A percentile compares a stretch with the other conserved stretches of the same genome.
These are phyloP conservation scores for Collybia nuda DNA, from an alignment of 768 basidiomycete genomes.

Conservation along the genomic window DNA sequence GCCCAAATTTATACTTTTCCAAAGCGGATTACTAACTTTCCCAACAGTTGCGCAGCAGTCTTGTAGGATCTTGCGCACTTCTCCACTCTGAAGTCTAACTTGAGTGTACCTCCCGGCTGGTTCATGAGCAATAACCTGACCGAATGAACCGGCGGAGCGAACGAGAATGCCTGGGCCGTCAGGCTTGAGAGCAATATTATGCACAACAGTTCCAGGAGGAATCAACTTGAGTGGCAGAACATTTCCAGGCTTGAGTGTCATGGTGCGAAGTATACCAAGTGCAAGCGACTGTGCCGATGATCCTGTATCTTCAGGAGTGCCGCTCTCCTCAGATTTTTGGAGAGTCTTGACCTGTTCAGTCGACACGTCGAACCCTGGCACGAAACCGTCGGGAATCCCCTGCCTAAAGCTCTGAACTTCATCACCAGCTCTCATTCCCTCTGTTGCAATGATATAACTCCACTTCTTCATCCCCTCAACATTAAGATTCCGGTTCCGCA, in stretches of 20 bases:
- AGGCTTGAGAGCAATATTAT: conserved; percentile 78
- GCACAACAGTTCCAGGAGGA: conserved; percentile 88
- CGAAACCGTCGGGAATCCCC: conserved; percentile 77
- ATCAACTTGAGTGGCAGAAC: conserved; percentile 90
- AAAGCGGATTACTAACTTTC: conserved; percentile 86
- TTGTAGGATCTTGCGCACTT: conserved; percentile 82
- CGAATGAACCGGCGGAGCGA: conserved; percentile 87
- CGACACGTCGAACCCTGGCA: conserved; percentile 47
- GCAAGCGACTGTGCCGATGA: conserved; percentile 65
- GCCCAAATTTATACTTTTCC: conserved; percentile 81
- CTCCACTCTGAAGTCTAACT: conserved; percentile 88
- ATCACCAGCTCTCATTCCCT: conserved; percentile 87
- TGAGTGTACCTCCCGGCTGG: conserved; percentile 72
- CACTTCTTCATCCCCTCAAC: conserved; percentile 60
- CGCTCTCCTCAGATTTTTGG: conserved; percentile 11
- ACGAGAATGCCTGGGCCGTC: conserved; percentile 79
- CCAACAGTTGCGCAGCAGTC: conserved; percentile 90
- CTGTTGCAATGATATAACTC: conserved; percentile 92
- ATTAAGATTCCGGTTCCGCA: conserved; percentile 59
- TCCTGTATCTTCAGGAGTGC: conserved; percentile 13
- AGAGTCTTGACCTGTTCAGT: conserved; percentile 14
- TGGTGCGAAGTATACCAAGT: conserved; percentile 78
- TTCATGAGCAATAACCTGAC: conserved; percentile 77
- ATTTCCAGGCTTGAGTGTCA: conserved; percentile 88
- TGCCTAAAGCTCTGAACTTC: conserved; percentile 81